Base-by-base conservation (phyloP, 495 filamentous ascomycete genomes). In the Penicillium silybi region DNA sequence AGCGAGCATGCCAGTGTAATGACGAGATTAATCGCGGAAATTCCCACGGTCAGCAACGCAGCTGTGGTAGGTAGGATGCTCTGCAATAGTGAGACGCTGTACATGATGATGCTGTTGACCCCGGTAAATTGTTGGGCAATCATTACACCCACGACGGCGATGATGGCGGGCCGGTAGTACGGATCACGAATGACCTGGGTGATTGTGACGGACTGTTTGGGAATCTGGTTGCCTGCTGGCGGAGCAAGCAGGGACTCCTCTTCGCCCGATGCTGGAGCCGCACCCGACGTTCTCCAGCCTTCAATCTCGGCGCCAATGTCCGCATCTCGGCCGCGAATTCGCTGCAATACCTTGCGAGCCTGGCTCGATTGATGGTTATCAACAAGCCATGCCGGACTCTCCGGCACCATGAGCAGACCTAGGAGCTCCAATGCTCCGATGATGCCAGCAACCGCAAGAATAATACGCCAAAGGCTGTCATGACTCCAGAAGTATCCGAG, bases 61-160 rank as follows among this genome's bases (percentile, higher is more conserved):
- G 91, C 90, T 26, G 80, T 86, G 20, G 85, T 83, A 7, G 88
- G 87, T 0, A 97, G 71, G 9, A 97, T 80, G 40, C 77, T 81
- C 32, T 84, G 80, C 32, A 98, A 77, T 2, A 97, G 81, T 4
- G 88, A 88, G 2, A 98, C 93, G 7, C 90, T 93, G 69, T 98
- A 97, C 90, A 98, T 96, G 66, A 98, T 85, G 58, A 97, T 90
- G 48, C 87, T 91, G 76, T 98, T 98, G 72, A 98, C 90, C 23
- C 92, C 92, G 26, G 83, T 87, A 19, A 98, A 76, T 63, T 98
- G 93, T 61, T 98, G 93, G 8, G 88, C 85, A 32, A 92, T 72
- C 95, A 97, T 97, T 55, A 96, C 85, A 4, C 85, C 89, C 17
- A 92, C 80, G 13, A 97, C 90, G 3, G 91, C 88, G 49, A 95